Base-by-base conservation (phyloP, 768 basidiomycete genomes). In the Suillus subaureus region DNA sequence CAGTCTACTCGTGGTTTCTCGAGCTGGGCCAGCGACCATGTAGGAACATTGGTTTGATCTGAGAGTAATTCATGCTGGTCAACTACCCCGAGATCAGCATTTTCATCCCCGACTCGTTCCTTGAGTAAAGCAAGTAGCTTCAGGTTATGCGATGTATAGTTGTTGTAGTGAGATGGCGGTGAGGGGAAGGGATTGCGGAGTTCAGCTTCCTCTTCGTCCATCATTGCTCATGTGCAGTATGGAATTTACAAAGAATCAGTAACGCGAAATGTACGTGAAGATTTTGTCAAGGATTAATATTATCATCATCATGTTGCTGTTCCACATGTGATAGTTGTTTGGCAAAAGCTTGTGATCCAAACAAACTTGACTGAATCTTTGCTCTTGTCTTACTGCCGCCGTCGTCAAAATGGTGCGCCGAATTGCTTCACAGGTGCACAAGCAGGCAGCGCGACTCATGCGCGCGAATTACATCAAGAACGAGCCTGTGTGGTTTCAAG, bases 1-100 rank as follows among this genome's bases (percentile, higher is more conserved):
- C 94, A 96, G 72, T 96, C 94, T 16, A 92, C 88, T 54, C 93
- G 85, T 43, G 95, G 95, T 77, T 91, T 94, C 73, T 95, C 91
- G 12, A 97, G 83, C 68, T 89, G 88, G 3, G 76, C 76, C 49
- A 96, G 79, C 23, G 89, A 84, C 92, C 91, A 94, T 23, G 92
- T 86, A 8, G 93, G 93, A 13, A 94, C 79, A 63, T 93, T 89
- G 2, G 78, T 70, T 72, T 94, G 89, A 79, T 93, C 94, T 8
- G 83, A 77, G 47, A 94, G 80, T 39, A 89, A 70, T 54, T 89
- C 85, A 64, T 85, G 82, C 70, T 93, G 93, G 67, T 84, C 83
- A 33, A 78, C 70, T 33, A 73, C 73, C 54, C 79, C 74, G 43
- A 80, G 69, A 12, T 84, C 79, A 5, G 71, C 66, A 33, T 76